Evolutionary conservation across 2,329 filamentous ascomycete genomes (phyloP).

Genomic region (Calycina marina): DNA sequence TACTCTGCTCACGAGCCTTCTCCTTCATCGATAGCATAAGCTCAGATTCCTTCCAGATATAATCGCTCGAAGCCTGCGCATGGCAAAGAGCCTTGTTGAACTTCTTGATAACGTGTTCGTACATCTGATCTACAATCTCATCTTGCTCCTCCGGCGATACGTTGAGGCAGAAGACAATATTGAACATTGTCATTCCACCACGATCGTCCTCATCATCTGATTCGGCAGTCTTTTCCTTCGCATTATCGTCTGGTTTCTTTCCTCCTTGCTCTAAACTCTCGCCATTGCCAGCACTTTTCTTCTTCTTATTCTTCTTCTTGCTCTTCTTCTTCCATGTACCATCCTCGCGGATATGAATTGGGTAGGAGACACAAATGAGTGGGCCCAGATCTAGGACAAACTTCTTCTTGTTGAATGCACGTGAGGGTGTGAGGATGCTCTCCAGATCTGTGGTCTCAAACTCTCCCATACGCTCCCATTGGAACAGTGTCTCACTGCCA

Average conservation of each 20-base stretch:
- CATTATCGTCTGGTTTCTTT: conserved; percentile 21
- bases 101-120: conserved; percentile 80
- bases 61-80: conserved; percentile 78
- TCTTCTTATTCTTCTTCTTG: conserved; percentile 23
- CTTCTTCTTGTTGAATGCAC: conserved; percentile 63
- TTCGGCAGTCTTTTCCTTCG: conserved; percentile 16
- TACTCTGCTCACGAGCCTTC: conserved; percentile 55
- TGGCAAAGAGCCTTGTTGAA: conserved; percentile 87
- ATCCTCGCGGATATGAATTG: conserved; percentile 67
- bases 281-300: conserved; percentile 19
- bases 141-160: conserved; percentile 67
- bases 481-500: conserved; percentile 42
- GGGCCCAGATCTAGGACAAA: conserved; percentile 76
- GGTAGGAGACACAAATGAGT: conserved; percentile 67
- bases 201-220: conserved; percentile 17
- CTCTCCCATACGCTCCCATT: conserved; percentile 61
- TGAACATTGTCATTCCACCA: conserved; percentile 79
- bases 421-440: conserved; percentile 61
- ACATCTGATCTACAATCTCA: conserved; percentile 62
- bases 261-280: conserved; percentile 9
- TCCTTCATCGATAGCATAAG: conserved; percentile 69
- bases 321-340: conserved; percentile 58
- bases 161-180: conserved; percentile 82
- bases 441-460: conserved; percentile 66
- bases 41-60: conserved; percentile 84